Percentiles rank a stretch among this genome's conserved stretches.
Evolutionary conservation across 2,329 filamentous ascomycete genomes (phyloP).

Genomic region (Alternaria triticimaculans): DNA sequence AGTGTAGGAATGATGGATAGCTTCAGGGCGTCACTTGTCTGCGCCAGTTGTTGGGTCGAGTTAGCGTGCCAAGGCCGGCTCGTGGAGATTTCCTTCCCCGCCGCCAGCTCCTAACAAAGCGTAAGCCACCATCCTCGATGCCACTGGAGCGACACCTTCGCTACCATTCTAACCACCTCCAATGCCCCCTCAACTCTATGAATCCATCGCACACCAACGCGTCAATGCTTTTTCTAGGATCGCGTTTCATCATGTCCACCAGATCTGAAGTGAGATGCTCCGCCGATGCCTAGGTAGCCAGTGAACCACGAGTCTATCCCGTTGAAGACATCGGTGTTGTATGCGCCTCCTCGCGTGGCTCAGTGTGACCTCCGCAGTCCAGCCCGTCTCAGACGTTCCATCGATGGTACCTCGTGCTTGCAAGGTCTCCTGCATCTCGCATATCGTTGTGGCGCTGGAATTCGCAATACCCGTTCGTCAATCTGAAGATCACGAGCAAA

Average conservation of each 20-base stretch:
- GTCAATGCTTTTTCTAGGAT: conserved; percentile 4
- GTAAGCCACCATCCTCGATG: neutral
- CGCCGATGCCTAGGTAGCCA: neutral
- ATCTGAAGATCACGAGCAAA: conserved; percentile 8
- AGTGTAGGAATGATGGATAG: neutral
- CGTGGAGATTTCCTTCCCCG: neutral
- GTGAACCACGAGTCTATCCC: neutral
- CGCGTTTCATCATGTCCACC: conserved; percentile 7
- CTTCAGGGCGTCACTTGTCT: neutral
- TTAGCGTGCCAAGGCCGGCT: conserved; percentile 7
- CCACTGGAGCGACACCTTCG: neutral
- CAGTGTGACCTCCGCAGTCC: neutral
- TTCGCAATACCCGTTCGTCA: conserved; percentile 3
- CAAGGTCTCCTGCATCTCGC: neutral
- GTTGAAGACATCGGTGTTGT: neutral
- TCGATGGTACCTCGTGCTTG: neutral
- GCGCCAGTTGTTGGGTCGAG: conserved; percentile 1
- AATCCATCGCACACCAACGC: neutral
- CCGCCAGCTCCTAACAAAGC: conserved; percentile 1
- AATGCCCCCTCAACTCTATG: neutral
- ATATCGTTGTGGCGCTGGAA: neutral
- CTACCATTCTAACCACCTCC: neutral
- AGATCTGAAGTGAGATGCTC: neutral
- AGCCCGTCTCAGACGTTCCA: neutral
- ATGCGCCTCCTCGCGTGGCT: neutral